Evolutionary conservation across 768 basidiomycete genomes (phyloP), one percentile per base, ranked within the genome.

Genomic region (Boletus coccyginus): DNA sequence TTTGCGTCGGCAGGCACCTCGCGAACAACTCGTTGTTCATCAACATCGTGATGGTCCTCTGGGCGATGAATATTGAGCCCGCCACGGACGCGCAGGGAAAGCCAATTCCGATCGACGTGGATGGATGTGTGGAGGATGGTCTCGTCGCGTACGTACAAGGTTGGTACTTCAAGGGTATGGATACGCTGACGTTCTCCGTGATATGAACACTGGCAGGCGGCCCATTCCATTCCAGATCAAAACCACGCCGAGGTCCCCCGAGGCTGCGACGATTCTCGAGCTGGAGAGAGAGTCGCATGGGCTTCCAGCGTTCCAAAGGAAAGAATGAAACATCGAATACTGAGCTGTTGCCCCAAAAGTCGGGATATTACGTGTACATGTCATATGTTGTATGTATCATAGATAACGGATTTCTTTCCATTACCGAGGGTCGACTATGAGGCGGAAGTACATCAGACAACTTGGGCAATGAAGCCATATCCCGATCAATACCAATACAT

Each of bases 1-100:
- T 72, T 16, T 76, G 75, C 50, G 62, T 67, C 17, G 75, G 75
- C 16, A 58, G 63, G 24, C 63, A 72, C 50, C 55, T 75, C 19
- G 74, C 74, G 1, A 71, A 73, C 49, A 58, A 70, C 14, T 65
- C 69, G 16, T 43, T 75, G 33, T 75, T 74, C 53, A 72, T 75
- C 35, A 59, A 63, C 32, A 66, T 73, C 27, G 74, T 73, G 17
- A 54, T 60, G 33, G 51, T 70, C 7, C 61, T 76, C 39, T 67
- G 62, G 58, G 67, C 70, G 9, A 60, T 53, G 49, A 57, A 62
- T 19, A 46, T 72, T 14, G 53, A 31, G 9, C 59, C 59, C 4
- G 46, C 52, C 11, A 49, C 36, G 41, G 56, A 57, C 17, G 52
- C 35, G 3, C 35, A 24, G 5, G 56, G 53, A 12, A 55, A 44